These are phyloP conservation scores for Boletales sp. DNA, from an alignment of 768 basidiomycete species.

Conservation along the genomic window DNA sequence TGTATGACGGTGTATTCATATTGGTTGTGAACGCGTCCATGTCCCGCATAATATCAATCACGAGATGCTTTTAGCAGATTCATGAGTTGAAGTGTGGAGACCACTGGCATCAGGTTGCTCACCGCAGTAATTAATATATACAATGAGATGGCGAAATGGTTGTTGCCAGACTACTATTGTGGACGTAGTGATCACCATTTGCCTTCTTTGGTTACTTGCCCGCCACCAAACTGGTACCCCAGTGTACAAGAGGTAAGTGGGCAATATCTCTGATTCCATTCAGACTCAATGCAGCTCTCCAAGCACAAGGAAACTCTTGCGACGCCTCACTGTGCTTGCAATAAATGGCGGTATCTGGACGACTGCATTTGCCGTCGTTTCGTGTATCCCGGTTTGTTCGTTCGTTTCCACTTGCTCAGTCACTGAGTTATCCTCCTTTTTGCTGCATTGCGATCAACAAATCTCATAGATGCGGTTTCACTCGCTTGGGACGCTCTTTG, in stretches of 20 bases:
- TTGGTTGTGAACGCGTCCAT: slow-evolving; percentile 1
- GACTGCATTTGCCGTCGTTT: slow-evolving; percentile 43
- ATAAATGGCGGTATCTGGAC: slow-evolving; percentile 38
- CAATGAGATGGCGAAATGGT: background rate
- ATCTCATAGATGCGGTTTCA: background rate
- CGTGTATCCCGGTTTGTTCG: slow-evolving; percentile 35
- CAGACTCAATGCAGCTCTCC: too few relatives aligned
- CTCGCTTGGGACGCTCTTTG: background rate
- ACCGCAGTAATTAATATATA: background rate
- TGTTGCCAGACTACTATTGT: too few relatives aligned
- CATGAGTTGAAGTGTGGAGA: background rate
- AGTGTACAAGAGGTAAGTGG: too few relatives aligned
- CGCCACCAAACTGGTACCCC: too few relatives aligned
- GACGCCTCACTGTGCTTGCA: background rate
- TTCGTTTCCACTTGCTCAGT: too few relatives aligned
- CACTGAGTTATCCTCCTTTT: background rate
- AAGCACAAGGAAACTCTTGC: background rate
- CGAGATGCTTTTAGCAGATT: background rate
- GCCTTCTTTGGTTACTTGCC: too few relatives aligned
- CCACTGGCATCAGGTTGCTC: background rate
- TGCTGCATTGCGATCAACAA: background rate
- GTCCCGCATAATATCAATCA: slow-evolving; percentile 1
- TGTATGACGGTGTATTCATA: background rate
- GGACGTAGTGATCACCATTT: too few relatives aligned
- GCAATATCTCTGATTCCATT: too few relatives aligned